These are phyloP conservation scores for Magnaporthales sp. DNA, from an alignment of 2,329 filamentous ascomycete species.

Conservation along the genomic window DNA sequence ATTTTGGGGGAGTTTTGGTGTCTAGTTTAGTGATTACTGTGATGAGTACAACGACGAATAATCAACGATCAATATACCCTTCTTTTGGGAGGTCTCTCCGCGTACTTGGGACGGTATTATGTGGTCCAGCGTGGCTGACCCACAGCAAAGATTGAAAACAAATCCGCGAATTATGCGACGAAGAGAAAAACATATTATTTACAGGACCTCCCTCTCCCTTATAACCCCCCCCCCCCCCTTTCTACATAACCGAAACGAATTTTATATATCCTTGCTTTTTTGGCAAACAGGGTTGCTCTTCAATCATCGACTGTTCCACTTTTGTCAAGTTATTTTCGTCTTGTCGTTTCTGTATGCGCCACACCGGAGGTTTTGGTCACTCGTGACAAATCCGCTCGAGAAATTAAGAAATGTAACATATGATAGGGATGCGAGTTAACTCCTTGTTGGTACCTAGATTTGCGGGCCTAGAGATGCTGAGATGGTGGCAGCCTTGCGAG, in stretches of 20 bases:
- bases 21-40: neutral
- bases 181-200: neutral
- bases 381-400: neutral
- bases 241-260: neutral
- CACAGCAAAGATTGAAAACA: neutral
- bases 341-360: too few relatives aligned
- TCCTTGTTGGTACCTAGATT: neutral
- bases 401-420: too few relatives aligned
- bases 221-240: neutral
- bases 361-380: too few relatives aligned
- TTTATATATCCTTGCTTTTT: neutral
- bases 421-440: neutral
- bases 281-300: neutral
- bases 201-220: neutral
- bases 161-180: neutral
- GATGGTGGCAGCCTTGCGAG: neutral
- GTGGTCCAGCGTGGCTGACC: neutral
- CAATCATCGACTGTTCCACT: neutral
- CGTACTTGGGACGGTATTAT: neutral
- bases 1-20: constrained; percentile 9
- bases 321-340: neutral
- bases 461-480: neutral
- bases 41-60: neutral
- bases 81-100: neutral
- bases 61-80: neutral